Base-by-base conservation (phyloP, 495 filamentous ascomycete genomes). In the Glarea lozoyensis region DNA sequence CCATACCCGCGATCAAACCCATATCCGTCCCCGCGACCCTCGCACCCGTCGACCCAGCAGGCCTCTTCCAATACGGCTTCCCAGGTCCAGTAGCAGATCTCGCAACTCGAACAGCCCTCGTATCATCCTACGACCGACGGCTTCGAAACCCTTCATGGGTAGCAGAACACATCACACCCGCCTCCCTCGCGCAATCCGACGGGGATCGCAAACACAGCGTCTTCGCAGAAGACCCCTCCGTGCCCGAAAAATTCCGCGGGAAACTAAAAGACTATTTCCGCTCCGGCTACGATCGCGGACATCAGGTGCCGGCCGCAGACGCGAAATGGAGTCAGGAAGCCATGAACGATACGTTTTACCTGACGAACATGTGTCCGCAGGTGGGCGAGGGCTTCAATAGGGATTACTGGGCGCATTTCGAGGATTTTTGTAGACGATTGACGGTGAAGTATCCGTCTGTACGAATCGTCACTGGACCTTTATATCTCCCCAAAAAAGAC, bases 351-450 rank as follows among this genome's bases (percentile, higher is more conserved):
- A 98, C 92, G 1, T 98, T 98, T 57, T 75, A 72, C 50, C 75
- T 98, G 30, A 82, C 70, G 57, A 98, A 98, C 65, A 98, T 98
- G 89, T 94, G 86, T 53, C 92, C 92, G 13, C 92, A 98, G 62
- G 90, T 98, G 2, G 92, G 92, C 38, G 85, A 92, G 58, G 92
- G 92, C 21, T 98, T 98, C 69, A 98, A 98, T 64, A 73, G 92
- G 15, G 92, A 98, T 63, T 94, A 98, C 76, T 98, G 92, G 92
- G 81, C 93, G 39, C 93, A 97, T 58, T 89, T 98, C 54, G 92
- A 98, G 63, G 88, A 94, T 52, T 98, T 97, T 61, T 94, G 93
- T 62, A 76, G 92, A 2, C 68, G 85, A 6, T 70, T 98, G 23
- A 85, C 89, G 1, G 62, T 64, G 32, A 71, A 65, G n/a, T 98